A percentile compares a stretch with the other conserved stretches of the same genome.
Conservation (phyloP, 2,329 filamentous ascomycete species). For the Paracamarosporium sp. region DNA sequence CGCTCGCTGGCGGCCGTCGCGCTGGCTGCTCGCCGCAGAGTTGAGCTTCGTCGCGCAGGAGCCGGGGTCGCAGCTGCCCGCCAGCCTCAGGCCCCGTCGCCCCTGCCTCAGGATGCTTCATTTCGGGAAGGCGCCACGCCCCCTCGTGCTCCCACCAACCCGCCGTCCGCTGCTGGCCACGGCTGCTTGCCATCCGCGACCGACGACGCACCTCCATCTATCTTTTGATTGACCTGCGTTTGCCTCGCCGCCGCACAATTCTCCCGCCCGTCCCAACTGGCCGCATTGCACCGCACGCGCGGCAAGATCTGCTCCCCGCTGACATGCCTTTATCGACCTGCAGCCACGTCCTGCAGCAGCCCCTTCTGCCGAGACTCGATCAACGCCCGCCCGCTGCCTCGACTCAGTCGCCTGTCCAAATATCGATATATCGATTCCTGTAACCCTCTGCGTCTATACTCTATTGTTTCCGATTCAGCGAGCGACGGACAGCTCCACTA, state of each 20-base stretch:
- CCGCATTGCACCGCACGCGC: neutral
- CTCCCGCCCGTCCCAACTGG: slow-evolving; percentile 6
- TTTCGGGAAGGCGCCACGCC: slow-evolving; percentile 25
- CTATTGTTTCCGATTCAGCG: slow-evolving; percentile 12
- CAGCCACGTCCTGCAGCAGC: slow-evolving; percentile 21
- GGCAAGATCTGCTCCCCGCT: slow-evolving; percentile 8
- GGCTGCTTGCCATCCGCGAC: slow-evolving; percentile 15
- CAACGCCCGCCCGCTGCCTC: slow-evolving; percentile 11
- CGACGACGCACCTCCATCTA: slow-evolving; percentile 1
- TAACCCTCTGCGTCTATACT: neutral
- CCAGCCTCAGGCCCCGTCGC: slow-evolving; percentile 2
- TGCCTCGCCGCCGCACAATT: slow-evolving; percentile 13
- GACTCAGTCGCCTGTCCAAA: neutral
- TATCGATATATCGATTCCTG: slow-evolving; percentile 11
- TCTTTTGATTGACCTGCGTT: slow-evolving; percentile 11
- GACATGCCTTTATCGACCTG: slow-evolving; percentile 26
- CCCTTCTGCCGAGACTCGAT: slow-evolving; percentile 17
- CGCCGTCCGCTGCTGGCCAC: slow-evolving; percentile 9
- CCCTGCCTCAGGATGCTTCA: slow-evolving; percentile 20
- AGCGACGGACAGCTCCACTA: neutral
- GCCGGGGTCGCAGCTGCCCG: too few relatives aligned
- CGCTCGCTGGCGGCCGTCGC: neutral
- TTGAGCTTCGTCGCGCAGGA: neutral
- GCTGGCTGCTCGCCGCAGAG: neutral
- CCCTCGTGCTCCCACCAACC: slow-evolving; percentile 23